Evolutionary conservation across 2,329 filamentous ascomycete species (phyloP).

Genomic region (Fusarium multiceps): DNA sequence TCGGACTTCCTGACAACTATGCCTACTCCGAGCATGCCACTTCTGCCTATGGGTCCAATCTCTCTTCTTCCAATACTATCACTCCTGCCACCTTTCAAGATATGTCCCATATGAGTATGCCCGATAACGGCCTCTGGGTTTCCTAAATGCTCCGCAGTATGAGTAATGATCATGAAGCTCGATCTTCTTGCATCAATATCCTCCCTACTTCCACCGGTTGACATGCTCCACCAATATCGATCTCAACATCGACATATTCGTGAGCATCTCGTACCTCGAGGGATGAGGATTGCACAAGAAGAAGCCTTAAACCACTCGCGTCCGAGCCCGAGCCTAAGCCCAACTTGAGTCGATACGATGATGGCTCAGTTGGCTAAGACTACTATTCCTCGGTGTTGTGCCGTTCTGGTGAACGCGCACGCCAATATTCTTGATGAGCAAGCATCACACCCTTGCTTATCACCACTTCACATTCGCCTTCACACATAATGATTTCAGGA

Average conservation of each 20-base stretch:
- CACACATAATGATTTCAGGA: conserved; percentile 41
- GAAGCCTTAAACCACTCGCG: conserved; percentile 29
- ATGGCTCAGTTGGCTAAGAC: conserved; percentile 9
- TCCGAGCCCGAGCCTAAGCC: conserved; percentile 24
- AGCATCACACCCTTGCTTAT: conserved; percentile 15
- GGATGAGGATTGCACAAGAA: conserved; percentile 38
- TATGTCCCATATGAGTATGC: conserved; percentile 40
- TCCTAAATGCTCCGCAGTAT: conserved; percentile 15
- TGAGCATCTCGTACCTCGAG: conserved; percentile 21
- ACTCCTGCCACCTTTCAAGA: conserved; percentile 45
- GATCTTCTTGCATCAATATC: conserved; percentile 26
- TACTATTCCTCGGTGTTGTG: conserved; percentile 19
- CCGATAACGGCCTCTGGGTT: conserved; percentile 38
- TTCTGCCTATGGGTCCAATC: conserved; percentile 43
- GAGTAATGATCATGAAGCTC: conserved; percentile 14
- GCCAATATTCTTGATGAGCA: conserved; percentile 6
- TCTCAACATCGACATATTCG: conserved; percentile 8
- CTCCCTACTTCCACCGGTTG: conserved; percentile 34
- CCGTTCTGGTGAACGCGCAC: conserved; percentile 13
- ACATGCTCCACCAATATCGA: conserved; percentile 8
- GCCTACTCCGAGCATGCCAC: conserved; percentile 43
- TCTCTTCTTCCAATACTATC: conserved; percentile 46
- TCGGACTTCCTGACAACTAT: conserved; percentile 40
- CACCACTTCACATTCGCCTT: conserved; percentile 27
- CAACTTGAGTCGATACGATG: conserved; percentile 22